Percentiles rank a stretch among this genome's conserved stretches.
Evolutionary conservation across 495 filamentous ascomycete species (phyloP).

Genomic region (Clavariopsis aquatica): DNA sequence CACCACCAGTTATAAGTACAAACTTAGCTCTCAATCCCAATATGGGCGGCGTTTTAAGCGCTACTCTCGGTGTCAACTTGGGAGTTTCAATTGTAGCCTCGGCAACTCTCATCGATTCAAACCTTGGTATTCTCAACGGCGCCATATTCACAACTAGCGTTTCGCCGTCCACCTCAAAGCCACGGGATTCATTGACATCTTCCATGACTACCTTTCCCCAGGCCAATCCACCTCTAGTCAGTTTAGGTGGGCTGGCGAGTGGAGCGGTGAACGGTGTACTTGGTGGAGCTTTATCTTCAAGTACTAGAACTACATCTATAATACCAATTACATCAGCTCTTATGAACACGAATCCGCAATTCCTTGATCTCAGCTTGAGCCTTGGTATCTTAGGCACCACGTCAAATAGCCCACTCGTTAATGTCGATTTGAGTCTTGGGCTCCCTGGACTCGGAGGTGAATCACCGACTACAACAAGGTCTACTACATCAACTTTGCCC

Average conservation of each 20-base stretch:
- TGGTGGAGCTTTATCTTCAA: too few species aligned
- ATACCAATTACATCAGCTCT: background rate
- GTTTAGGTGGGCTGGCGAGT: too few species aligned
- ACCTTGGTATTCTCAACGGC: background rate
- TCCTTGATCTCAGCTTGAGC: background rate
- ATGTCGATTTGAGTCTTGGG: slow-evolving; percentile 1
- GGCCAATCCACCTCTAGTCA: background rate
- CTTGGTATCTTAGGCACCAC: background rate
- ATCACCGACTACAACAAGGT: background rate
- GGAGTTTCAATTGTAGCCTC: too few species aligned
- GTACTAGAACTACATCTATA: background rate
- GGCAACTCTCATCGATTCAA: too few species aligned
- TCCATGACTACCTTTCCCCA: background rate
- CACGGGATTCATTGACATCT: background rate
- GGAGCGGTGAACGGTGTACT: too few species aligned
- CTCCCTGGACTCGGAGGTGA: background rate
- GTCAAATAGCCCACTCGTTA: background rate
- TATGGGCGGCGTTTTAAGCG: too few species aligned
- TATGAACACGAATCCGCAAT: background rate
- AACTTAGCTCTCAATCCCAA: background rate
- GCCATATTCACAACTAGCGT: background rate
- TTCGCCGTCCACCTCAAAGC: background rate
- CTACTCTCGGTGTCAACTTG: too few species aligned
- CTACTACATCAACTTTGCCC: too few species aligned
- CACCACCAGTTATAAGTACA: background rate